Evolutionary conservation across 768 basidiomycete species (phyloP).

Genomic region (Cytidiella melzeri): DNA sequence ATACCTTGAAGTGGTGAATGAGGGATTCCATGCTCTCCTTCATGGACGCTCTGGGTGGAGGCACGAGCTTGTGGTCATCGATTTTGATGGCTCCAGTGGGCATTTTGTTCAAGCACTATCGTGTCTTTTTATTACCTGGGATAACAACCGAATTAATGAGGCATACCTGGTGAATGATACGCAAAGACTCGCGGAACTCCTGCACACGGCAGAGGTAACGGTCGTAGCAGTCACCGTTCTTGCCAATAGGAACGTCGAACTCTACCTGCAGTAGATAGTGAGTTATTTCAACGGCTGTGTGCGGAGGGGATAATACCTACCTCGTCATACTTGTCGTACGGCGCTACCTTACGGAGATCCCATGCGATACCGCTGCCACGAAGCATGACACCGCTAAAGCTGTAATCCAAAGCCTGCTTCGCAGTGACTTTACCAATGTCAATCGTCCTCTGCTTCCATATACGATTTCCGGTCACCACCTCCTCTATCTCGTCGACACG

Average conservation of each 20-base stretch:
- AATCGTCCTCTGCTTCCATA: slow-evolving; percentile 95
- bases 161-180: slow-evolving; percentile 73
- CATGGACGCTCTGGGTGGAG: slow-evolving; percentile 95
- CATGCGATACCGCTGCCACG: slow-evolving; percentile 90
- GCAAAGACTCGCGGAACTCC: slow-evolving; percentile 92
- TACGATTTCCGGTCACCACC: slow-evolving; percentile 94
- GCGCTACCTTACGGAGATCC: slow-evolving; percentile 88
- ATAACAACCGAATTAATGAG: background rate
- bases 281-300: too few species aligned
- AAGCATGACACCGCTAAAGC: slow-evolving; percentile 96
- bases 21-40: slow-evolving; percentile 98
- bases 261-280: slow-evolving; percentile 71
- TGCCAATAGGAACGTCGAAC: slow-evolving; percentile 95
- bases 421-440: slow-evolving; percentile 89
- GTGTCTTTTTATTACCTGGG: background rate
- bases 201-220: slow-evolving; percentile 97
- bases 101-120: slow-evolving; percentile 94
- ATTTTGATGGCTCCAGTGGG: slow-evolving; percentile 87
- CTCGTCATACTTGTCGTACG: slow-evolving; percentile 97
- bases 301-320: slow-evolving; percentile 30
- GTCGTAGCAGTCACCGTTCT: slow-evolving; percentile 97
- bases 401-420: slow-evolving; percentile 85
- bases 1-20: slow-evolving; percentile 96
- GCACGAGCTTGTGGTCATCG: slow-evolving; percentile 96
- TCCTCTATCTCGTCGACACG: slow-evolving; percentile 97